Conservation (phyloP, 108 stramenopile species). For the Cyclostephanos invisitatus region DNA sequence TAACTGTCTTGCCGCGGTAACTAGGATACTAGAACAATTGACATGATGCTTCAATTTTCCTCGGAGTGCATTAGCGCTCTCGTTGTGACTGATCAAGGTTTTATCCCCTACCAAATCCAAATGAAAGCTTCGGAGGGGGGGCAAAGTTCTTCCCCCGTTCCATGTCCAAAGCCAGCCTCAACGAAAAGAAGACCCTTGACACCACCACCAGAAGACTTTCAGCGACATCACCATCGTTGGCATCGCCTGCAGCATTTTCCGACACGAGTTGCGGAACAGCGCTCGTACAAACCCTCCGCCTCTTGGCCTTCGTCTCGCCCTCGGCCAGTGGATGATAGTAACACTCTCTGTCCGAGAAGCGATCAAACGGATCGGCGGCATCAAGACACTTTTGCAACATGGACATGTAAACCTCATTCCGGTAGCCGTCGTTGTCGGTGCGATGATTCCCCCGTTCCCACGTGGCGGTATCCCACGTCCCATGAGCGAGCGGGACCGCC, state of each 20-base stretch:
- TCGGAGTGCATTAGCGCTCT: no score
- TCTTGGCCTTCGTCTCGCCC: constrained; percentile 20
- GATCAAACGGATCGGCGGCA: constrained; percentile 59
- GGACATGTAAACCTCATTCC: constrained; percentile 65
- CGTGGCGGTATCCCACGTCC: constrained; percentile 65
- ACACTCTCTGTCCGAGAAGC: constrained; percentile 48
- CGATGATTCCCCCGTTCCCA: constrained; percentile 83
- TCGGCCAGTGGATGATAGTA: constrained; percentile 41
- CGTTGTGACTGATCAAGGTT: neutral
- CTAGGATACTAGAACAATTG: no score
- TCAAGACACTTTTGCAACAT: constrained; percentile 65
- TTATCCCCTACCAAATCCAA: constrained; percentile 49
- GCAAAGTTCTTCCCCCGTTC: constrained; percentile 62
- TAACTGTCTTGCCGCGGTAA: no score
- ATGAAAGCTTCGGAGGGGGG: constrained; percentile 71
- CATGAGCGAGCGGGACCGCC: constrained; percentile 60
- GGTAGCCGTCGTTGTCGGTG: constrained; percentile 64
- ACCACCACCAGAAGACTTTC: constrained; percentile 53
- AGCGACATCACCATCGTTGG: neutral
- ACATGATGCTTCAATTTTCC: no score
- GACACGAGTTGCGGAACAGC: constrained; percentile 18
- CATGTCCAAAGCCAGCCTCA: constrained; percentile 46
- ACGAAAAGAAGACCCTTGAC: constrained; percentile 54
- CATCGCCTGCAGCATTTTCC: constrained; percentile 13
- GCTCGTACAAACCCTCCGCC: constrained; percentile 35